These are phyloP conservation scores for Ceratobasidium sp. DNA, from an alignment of 1,284 basidiomycete genomes.

Conservation along the genomic window DNA sequence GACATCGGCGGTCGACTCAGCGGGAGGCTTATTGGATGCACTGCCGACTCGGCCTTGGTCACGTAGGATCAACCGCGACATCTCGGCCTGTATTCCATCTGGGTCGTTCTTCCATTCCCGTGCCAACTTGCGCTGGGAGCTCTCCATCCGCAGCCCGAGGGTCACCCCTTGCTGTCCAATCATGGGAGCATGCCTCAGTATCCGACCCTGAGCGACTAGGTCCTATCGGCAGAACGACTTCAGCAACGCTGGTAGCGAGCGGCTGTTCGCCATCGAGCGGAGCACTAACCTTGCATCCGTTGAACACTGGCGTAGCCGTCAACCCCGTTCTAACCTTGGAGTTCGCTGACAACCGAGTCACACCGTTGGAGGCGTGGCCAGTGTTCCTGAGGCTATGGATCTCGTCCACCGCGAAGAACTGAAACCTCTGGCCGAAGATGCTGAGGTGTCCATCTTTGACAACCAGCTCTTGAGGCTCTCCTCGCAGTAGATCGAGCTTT, in stretches of 20 bases:
- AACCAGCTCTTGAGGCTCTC: neutral
- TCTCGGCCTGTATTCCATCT: neutral
- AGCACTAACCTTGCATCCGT: neutral
- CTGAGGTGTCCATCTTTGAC: neutral
- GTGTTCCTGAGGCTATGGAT: constrained; percentile 8
- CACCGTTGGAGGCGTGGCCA: neutral
- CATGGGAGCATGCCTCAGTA: neutral
- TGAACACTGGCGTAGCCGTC: constrained; percentile 16
- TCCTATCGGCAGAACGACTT: neutral
- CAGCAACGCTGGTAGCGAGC: neutral
- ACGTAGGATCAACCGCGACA: neutral
- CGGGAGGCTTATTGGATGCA: neutral
- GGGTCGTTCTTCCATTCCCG: neutral
- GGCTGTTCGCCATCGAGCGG: neutral
- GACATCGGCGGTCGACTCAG: neutral
- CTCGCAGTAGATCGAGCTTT: neutral
- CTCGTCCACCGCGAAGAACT: neutral
- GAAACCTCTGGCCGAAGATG: neutral
- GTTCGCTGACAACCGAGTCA: neutral
- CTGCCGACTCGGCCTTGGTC: neutral
- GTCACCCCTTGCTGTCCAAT: neutral
- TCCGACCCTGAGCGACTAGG: neutral
- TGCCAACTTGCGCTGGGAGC: neutral
- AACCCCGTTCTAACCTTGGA: neutral
- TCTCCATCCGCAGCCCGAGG: neutral